phyloP scores from a whole-genome alignment of 2,329 filamentous ascomycete species.

The Colletotrichum filicis region DNA sequence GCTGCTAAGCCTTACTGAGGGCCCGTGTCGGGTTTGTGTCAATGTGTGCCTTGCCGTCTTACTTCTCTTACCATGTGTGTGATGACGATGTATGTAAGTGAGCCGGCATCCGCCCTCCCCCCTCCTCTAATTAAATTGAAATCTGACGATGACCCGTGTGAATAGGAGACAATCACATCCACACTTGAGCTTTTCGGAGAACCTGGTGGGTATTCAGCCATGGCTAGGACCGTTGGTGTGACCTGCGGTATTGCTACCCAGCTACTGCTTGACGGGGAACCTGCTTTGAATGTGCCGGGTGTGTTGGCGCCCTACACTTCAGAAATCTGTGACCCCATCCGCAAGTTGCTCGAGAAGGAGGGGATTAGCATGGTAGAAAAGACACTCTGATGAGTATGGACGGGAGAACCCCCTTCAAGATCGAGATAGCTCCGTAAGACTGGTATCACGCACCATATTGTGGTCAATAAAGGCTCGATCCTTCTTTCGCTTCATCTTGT shows the following conservation, averaged over 20 bases:
- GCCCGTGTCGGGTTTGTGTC: background rate
- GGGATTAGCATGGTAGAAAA: conserved; percentile 80
- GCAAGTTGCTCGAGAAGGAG: conserved; percentile 81
- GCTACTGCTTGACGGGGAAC: conserved; percentile 75
- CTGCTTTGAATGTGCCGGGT: conserved; percentile 75
- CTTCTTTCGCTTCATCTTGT: fast-evolving
- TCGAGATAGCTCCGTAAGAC: background rate
- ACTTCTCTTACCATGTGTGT: too few relatives aligned
- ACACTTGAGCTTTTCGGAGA: conserved; percentile 75
- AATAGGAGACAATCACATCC: conserved; percentile 61
- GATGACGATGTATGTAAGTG: background rate
- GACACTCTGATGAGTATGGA: conserved; percentile 49
- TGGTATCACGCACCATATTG: background rate
- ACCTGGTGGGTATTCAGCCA: conserved; percentile 73
- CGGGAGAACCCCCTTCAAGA: too few relatives aligned
- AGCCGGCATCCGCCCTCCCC: background rate
- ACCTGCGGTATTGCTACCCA: conserved; percentile 78
- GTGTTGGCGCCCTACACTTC: conserved; percentile 81
- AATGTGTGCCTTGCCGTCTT: too few relatives aligned
- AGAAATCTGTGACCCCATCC: conserved; percentile 77
- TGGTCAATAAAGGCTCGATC: background rate
- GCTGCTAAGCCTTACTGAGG: background rate
- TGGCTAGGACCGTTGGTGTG: conserved; percentile 76
- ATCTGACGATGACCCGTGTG: background rate
- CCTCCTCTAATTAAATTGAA: background rate